Evolutionary conservation across 2,329 filamentous ascomycete genomes (phyloP), one percentile per base, ranked within the genome.

Genomic region (Alternaria sp.): DNA sequence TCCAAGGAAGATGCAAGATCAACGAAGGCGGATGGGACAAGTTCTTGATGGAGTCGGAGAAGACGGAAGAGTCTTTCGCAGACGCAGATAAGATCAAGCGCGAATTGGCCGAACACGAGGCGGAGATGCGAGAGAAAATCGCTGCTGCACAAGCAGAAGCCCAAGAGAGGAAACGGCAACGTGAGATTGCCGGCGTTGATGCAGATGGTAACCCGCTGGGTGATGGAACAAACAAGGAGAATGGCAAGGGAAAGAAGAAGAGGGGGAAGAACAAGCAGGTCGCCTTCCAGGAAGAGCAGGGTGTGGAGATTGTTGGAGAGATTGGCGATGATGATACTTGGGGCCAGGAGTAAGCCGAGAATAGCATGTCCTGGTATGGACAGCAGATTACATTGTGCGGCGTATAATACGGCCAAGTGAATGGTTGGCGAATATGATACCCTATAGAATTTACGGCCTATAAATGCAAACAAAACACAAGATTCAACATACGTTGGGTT

Each of bases 1-100:
- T 95, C 57, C 85, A 78, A 44, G 80, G 78, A 18, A 68, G 73
- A 20, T 75, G 77, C 18, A 73, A 77, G 8, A 75, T 78, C 5
- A 65, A 57, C 1, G 47, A 58, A 1, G 73, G 79, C 0, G 73
- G 79, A 52, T 78, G 83, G 62, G 72, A 79, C 30, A 66, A 71
- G 9, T 84, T 81, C 58, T 76, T 81, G 1, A 57, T 62, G 14
- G 63, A 60, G 1, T 67, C 69, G 3, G 65, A 81, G 68, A 49
- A 70, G 65, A 53, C 76, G 16, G 71, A 80, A 2, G 71, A 68
- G 0, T 68, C 70, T 0, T 83, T 82, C 64, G 77, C 59, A 7
- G 72, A 78, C 57, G 76, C 77, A 1, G 69, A 75, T 5, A 69
- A 75, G 12, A 67, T 82, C 39, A 74, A 75, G 49, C 59, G 51